Evolutionary conservation across 306 rosid species (phyloP).

Genomic region (Parietaria judaica): DNA sequence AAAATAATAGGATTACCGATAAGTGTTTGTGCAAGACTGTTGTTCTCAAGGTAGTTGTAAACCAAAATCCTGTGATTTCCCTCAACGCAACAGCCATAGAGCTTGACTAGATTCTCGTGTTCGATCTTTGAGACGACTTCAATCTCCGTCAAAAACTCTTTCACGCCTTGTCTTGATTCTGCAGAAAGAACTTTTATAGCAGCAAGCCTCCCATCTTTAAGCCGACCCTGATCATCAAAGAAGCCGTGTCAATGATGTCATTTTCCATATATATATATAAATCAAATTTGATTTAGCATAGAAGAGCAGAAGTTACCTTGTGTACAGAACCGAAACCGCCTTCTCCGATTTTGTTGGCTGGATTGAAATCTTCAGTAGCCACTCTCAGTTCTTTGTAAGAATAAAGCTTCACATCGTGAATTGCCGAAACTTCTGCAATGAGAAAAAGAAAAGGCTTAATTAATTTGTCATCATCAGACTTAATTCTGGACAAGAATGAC

Average conservation of each 20-base stretch:
- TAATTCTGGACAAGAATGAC: not conserved
- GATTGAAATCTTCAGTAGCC: constrained; percentile 70
- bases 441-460: constrained; percentile 3
- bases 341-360: constrained; percentile 79
- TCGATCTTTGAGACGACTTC: constrained; percentile 69
- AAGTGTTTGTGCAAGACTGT: constrained; percentile 79
- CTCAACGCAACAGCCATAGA: constrained; percentile 88
- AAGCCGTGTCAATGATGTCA: constrained; percentile 13
- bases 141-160: constrained; percentile 92
- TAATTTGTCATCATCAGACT: not conserved
- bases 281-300: not conserved
- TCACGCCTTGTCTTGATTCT: constrained; percentile 85
- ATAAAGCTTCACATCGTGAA: constrained; percentile 56
- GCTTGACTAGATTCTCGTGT: constrained; percentile 85
- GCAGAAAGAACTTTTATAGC: constrained; percentile 93
- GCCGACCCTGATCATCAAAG: constrained; percentile 57
- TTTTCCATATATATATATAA: constrained; percentile 14
- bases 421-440: constrained; percentile 48
- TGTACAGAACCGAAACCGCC: constrained; percentile 97
- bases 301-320: constrained; percentile 46
- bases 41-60: constrained; percentile 92
- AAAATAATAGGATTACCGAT: constrained; percentile 42
- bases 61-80: constrained; percentile 65
- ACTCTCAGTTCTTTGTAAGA: constrained; percentile 53
- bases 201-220: constrained; percentile 72